Percentiles rank a stretch among this genome's conserved stretches.
Evolutionary conservation across 176 grass and related monocot species (phyloP).

Genomic region (Oryza coarctata): DNA sequence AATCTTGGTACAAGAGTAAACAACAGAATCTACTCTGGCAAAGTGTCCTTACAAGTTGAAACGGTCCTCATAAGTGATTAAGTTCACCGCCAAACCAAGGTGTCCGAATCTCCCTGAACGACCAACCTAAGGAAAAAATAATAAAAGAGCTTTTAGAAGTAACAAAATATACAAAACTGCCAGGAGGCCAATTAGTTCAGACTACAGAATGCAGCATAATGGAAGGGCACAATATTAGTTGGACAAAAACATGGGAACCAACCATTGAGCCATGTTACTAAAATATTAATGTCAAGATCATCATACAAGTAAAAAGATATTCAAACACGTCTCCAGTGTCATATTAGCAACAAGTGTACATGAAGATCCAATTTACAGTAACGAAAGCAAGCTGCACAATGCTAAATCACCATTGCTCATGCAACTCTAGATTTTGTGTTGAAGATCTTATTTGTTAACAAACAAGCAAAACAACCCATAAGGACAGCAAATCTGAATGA

Average conservation of each 20-base stretch:
- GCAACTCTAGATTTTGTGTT: background rate
- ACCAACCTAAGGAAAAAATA: constrained; percentile 54
- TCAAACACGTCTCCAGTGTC: background rate
- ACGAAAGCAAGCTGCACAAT: background rate
- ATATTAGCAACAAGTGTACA: background rate
- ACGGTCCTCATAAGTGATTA: constrained; percentile 76
- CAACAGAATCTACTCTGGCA: background rate
- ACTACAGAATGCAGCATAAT: background rate
- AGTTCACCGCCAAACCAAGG: constrained; percentile 72
- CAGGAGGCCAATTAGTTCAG: background rate
- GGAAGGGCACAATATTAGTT: background rate
- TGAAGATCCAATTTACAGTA: background rate
- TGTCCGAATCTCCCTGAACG: constrained; percentile 73
- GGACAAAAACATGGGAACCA: background rate
- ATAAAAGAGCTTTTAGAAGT: background rate
- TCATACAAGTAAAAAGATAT: background rate
- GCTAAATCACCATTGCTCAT: background rate
- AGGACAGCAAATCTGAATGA: background rate
- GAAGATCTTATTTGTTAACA: background rate
- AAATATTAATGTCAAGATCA: background rate
- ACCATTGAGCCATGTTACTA: background rate
- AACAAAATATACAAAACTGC: background rate
- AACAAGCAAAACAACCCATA: background rate
- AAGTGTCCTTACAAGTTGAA: constrained; percentile 61
- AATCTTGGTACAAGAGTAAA: background rate